Conservation (phyloP, 768 basidiomycete species). For the Epithele typhae region DNA sequence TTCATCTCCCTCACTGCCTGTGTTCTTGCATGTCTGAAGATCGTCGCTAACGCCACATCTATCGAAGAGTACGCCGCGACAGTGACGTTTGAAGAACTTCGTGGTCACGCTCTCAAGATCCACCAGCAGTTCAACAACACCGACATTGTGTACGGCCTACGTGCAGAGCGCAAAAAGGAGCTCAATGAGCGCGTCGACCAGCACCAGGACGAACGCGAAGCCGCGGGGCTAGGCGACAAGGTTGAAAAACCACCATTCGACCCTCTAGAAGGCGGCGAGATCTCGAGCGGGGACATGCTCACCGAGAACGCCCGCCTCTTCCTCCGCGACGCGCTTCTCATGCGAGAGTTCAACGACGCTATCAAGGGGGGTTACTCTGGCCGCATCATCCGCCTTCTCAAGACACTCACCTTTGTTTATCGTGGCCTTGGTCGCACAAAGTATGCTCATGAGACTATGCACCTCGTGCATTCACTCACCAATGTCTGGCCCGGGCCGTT, state of each 20-base stretch:
- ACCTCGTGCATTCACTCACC: conserved; percentile 13
- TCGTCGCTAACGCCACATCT: conserved; percentile 12
- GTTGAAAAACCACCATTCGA: too few species aligned
- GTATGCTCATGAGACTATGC: conserved; percentile 22
- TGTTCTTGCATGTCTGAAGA: conserved; percentile 23
- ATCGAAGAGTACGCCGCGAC: conserved; percentile 19
- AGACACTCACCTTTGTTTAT: conserved; percentile 19
- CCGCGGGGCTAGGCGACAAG: too few species aligned
- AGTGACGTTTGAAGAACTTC: conserved; percentile 19
- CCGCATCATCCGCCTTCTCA: conserved; percentile 21
- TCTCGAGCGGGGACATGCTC: too few species aligned
- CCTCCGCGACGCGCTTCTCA: conserved; percentile 24
- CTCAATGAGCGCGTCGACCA: too few species aligned
- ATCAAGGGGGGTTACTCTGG: conserved; percentile 29
- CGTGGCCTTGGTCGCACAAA: conserved; percentile 26
- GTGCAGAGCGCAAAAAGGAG: too few species aligned
- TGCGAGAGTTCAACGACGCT: conserved; percentile 25
- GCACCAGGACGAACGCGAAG: too few species aligned
- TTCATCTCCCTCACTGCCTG: conserved; percentile 27
- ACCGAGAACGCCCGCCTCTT: conserved; percentile 25
- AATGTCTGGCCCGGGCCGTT: conserved; percentile 17
- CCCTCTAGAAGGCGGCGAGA: too few species aligned
- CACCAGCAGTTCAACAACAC: conserved; percentile 19
- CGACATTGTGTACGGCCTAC: conserved; percentile 21
- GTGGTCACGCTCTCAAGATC: conserved; percentile 19